A percentile compares a stretch with the other conserved stretches of the same genome.
Conservation (phyloP, 2,329 filamentous ascomycete genomes). For the Sporothrix brunneoviolacea region DNA sequence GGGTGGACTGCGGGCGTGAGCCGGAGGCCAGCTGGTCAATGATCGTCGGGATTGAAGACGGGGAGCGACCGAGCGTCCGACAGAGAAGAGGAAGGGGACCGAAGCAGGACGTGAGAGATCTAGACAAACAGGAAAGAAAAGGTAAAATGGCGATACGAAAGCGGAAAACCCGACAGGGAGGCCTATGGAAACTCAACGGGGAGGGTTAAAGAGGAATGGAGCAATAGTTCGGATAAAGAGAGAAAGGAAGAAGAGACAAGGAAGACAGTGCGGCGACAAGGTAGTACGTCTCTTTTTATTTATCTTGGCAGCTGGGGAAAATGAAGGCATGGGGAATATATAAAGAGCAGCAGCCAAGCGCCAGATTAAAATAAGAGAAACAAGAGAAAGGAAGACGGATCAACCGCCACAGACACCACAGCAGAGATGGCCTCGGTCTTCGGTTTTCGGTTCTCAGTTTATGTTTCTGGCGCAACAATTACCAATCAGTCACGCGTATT, state of each 20-base stretch:
- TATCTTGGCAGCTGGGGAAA: slow-evolving; percentile 6
- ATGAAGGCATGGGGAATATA: background rate
- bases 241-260: background rate
- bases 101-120: background rate
- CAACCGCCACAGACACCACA: too few relatives aligned
- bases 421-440: too few relatives aligned
- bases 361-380: background rate
- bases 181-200: too few relatives aligned
- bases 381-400: background rate
- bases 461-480: too few relatives aligned
- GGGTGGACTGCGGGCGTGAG: too few relatives aligned
- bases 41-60: too few relatives aligned
- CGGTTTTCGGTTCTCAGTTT: too few relatives aligned
- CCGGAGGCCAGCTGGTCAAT: too few relatives aligned
- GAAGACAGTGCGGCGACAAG: background rate
- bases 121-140: background rate
- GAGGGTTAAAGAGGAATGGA: background rate
- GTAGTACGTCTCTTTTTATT: background rate
- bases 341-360: background rate
- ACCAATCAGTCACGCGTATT: too few relatives aligned
- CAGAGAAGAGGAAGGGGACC: background rate
- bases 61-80: too few relatives aligned
- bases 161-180: background rate
- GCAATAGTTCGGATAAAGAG: slow-evolving; percentile 2
- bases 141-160: background rate